A percentile compares a stretch with the other conserved stretches of the same genome.
phyloP scores from a whole-genome alignment of 768 basidiomycete species.

The Ramaria sp. region DNA sequence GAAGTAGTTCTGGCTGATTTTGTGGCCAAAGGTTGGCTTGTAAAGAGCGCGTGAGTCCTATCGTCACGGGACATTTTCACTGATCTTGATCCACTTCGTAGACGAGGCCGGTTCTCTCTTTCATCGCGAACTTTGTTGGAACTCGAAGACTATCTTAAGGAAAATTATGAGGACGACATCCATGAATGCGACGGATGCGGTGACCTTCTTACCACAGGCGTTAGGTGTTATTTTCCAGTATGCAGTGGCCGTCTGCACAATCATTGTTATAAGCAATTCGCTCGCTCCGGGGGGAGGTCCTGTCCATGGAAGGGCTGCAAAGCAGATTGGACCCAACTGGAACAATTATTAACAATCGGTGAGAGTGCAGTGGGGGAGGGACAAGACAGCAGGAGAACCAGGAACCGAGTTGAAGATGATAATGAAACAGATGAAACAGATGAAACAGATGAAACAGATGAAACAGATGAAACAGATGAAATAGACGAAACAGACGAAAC shows the following conservation, averaged over 20 bases:
- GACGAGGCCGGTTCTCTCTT: conserved; percentile 59
- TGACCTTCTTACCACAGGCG: conserved; percentile 64
- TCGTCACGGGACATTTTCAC: neutral
- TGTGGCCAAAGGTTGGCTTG: conserved; percentile 72
- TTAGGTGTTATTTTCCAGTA: conserved; percentile 46
- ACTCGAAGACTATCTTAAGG: conserved; percentile 60
- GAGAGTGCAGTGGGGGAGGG: conserved; percentile 58
- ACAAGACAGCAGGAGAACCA: conserved; percentile 28
- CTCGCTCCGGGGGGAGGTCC: conserved; percentile 23
- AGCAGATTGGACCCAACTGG: conserved; percentile 48
- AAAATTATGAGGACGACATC: conserved; percentile 59
- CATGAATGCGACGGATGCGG: conserved; percentile 66
- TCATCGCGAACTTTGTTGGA: conserved; percentile 68
- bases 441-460: conserved; percentile 17
- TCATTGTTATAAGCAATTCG: conserved; percentile 50
- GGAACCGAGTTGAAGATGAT: conserved; percentile 20
- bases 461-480: conserved; percentile 8
- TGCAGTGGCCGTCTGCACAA: conserved; percentile 57
- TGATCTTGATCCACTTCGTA: neutral
- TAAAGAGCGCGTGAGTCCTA: conserved; percentile 59
- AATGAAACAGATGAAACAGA: conserved; percentile 12
- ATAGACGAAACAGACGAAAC: too few species aligned
- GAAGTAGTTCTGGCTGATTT: conserved; percentile 67
- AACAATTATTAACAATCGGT: conserved; percentile 46
- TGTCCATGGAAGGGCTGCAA: conserved; percentile 45